Evolutionary conservation across 2,329 filamentous ascomycete species (phyloP), one percentile per base, ranked within the genome.

Genomic region (Pseudogymnoascus sp.): DNA sequence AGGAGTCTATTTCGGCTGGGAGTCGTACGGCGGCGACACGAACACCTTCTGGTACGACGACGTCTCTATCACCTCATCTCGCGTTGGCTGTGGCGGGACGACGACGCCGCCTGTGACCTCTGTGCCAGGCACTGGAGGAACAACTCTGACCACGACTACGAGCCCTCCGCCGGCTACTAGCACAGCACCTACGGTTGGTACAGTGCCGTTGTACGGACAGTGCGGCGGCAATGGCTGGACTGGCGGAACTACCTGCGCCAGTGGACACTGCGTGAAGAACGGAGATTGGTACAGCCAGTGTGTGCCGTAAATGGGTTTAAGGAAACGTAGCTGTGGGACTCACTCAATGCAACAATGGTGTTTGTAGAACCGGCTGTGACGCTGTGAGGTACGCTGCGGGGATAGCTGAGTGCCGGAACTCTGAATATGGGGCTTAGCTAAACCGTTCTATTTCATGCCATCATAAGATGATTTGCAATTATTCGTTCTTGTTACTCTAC

Each of bases 11-110:
- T 85, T 85, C 64, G 83, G 83, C 0, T 85, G 83, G 83, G 83
- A 86, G 75, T 81, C 78, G 5, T 86, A 86, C 66, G 81, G 82
- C 8, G 81, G 81, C 0, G 82, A 83, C 63, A 72, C 74, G 1
- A 85, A 85, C 70, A 86, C 83, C 1, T 80, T 85, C 66, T 85
- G 82, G 82, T 85, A 84, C 64, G 83, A 86, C 66, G 83, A 86
- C 66, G 77, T 85, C 64, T 76, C 72, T 4, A 71, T 85, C 58
- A 73, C 73, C 65, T 75, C 75, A 40, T 77, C 69, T 17, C 74
- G 80, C 31, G 74, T 82, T 65, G 81, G 81, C 29, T 84, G 82
- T 58, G 39, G 47, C n/a, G 59, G 35, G 17, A 17, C 17, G 37
- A 9, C 15, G 15, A 9, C 37, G 15, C 37, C 37, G n/a, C 37